These are phyloP conservation scores for Fusarium coicis DNA, from an alignment of 2,329 filamentous ascomycete genomes.

Conservation along the genomic window DNA sequence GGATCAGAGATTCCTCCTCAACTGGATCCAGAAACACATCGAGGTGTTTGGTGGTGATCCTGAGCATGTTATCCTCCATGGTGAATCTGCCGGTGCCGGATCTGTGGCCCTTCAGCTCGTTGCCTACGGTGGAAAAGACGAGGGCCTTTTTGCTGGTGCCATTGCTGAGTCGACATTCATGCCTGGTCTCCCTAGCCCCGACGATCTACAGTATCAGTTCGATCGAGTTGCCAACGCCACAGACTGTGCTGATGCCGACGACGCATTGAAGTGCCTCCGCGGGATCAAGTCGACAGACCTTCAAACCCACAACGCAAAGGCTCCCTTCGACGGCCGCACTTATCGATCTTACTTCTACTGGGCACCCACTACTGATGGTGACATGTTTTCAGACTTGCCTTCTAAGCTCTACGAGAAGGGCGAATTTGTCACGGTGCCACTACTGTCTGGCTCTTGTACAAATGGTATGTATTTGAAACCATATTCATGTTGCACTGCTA, in stretches of 20 bases:
- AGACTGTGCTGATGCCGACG: constrained; percentile 48
- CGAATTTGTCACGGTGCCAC: constrained; percentile 56
- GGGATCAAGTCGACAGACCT: constrained; percentile 47
- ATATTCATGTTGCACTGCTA: background rate
- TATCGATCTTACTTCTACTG: constrained; percentile 59
- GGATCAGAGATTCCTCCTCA: constrained; percentile 69
- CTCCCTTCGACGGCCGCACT: constrained; percentile 53
- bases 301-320: constrained; percentile 55
- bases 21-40: constrained; percentile 72
- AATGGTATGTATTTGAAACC: constrained; percentile 50
- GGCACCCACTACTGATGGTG: constrained; percentile 62
- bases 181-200: constrained; percentile 57
- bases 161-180: constrained; percentile 62
- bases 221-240: constrained; percentile 50
- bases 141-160: constrained; percentile 58
- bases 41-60: constrained; percentile 68
- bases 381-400: constrained; percentile 55
- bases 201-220: constrained; percentile 61
- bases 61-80: constrained; percentile 68
- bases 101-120: constrained; percentile 66
- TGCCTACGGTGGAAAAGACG: constrained; percentile 58
- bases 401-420: constrained; percentile 54
- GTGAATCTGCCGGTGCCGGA: constrained; percentile 69
- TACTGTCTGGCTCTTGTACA: constrained; percentile 57
- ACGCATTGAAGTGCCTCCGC: constrained; percentile 57